These are phyloP conservation scores for Parietaria judaica DNA, from an alignment of 306 rosid genomes.

Conservation along the genomic window DNA sequence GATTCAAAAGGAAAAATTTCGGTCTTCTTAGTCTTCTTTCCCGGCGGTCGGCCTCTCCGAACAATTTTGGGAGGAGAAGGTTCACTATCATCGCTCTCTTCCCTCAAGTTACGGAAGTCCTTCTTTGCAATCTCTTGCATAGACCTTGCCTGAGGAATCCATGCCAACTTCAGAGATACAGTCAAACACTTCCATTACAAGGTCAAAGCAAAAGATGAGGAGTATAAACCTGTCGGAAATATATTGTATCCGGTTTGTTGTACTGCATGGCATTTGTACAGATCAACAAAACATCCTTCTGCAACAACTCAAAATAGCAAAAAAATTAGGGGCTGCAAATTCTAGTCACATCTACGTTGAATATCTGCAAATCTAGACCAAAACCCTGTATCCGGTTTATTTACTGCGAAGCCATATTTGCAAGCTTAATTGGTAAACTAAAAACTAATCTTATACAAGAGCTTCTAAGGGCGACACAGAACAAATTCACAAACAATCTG, in stretches of 20 bases:
- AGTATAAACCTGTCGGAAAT: constrained; percentile 70
- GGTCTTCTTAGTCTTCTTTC: constrained; percentile 49
- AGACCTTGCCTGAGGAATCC: constrained; percentile 57
- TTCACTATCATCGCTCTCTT: constrained; percentile 61
- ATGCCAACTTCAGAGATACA: constrained; percentile 4
- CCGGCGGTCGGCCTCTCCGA: constrained; percentile 90
- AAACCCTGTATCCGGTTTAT: no score
- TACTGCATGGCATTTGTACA: constrained; percentile 94
- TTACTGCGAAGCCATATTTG: no score
- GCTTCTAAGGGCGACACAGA: no score
- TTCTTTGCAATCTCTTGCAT: constrained; percentile 79
- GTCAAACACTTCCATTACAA: constrained; percentile 4
- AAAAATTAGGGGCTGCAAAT: constrained; percentile 11
- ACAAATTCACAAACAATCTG: background rate
- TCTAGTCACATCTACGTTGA: constrained; percentile 1
- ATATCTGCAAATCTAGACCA: background rate
- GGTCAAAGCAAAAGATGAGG: constrained; percentile 10
- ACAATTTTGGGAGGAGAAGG: constrained; percentile 47
- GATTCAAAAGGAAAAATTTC: constrained; percentile 40
- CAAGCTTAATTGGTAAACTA: no score
- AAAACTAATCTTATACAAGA: no score
- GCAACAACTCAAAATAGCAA: constrained; percentile 23
- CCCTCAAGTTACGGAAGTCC: constrained; percentile 87
- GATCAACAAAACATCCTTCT: constrained; percentile 74
- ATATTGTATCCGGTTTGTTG: constrained; percentile 68